These are phyloP conservation scores for Fusarium torulosum DNA, from an alignment of 2,329 filamentous ascomycete species.

Conservation along the genomic window DNA sequence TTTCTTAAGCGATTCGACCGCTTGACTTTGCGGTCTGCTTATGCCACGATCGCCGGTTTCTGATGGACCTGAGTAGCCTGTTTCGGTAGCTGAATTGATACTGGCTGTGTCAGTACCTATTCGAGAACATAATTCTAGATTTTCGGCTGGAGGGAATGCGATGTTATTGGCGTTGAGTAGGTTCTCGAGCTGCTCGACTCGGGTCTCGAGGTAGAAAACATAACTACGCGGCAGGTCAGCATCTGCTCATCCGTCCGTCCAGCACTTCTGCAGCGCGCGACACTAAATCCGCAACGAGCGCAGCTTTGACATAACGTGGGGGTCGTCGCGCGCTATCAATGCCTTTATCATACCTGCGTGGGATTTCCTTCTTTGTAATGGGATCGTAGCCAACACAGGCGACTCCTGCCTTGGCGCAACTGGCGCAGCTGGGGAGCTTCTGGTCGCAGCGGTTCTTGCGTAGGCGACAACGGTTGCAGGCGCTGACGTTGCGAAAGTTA, in stretches of 20 bases:
- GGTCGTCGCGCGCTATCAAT: constrained; percentile 22
- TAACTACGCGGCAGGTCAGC: constrained; percentile 68
- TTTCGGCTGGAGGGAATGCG: constrained; percentile 76
- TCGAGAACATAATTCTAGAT: constrained; percentile 75
- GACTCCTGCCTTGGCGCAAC: constrained; percentile 92
- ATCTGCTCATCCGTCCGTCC: constrained; percentile 4
- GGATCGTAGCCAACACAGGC: constrained; percentile 96
- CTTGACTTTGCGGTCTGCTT: constrained; percentile 49
- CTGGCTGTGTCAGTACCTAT: constrained; percentile 55
- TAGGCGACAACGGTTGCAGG: constrained; percentile 91
- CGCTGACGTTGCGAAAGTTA: constrained; percentile 88
- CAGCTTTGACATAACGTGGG: background rate
- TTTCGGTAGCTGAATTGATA: constrained; percentile 51
- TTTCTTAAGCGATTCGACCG: constrained; percentile 53
- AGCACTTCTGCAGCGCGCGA: background rate
- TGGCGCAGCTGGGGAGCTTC: constrained; percentile 87
- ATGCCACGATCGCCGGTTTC: constrained; percentile 48
- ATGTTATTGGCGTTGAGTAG: constrained; percentile 78
- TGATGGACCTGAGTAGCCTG: constrained; percentile 52
- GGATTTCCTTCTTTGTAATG: constrained; percentile 95
- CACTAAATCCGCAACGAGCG: background rate
- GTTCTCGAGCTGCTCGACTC: constrained; percentile 85
- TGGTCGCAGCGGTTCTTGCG: constrained; percentile 97
- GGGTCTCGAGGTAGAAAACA: constrained; percentile 92
- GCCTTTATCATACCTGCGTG: constrained; percentile 77